phyloP scores from a whole-genome alignment of 805 yeast genomes.

The Kurtzmaniella fragi region DNA sequence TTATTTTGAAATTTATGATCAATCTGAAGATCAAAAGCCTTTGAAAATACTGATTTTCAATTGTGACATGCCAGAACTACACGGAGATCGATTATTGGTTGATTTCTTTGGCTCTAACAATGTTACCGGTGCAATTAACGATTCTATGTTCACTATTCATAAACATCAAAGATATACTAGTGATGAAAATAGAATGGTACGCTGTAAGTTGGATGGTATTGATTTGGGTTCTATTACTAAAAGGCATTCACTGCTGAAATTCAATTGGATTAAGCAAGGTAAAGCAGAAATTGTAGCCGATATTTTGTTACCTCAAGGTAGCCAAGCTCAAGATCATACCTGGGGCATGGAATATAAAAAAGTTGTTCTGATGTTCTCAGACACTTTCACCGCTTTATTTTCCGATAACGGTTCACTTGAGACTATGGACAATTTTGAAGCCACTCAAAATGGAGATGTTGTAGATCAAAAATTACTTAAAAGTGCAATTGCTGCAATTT shows the following conservation, averaged over 20 bases:
- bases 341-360: slow-evolving; percentile 14
- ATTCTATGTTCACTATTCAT: slow-evolving; percentile 71
- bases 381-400: slow-evolving; percentile 22
- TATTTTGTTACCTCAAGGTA: slow-evolving; percentile 57
- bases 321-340: slow-evolving; percentile 9
- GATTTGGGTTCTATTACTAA: slow-evolving; percentile 29
- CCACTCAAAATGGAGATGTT: slow-evolving; percentile 2
- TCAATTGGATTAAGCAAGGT: slow-evolving; percentile 72
- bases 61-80: slow-evolving; percentile 57
- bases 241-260: slow-evolving; percentile 35
- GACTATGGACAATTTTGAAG: slow-evolving; percentile 2
- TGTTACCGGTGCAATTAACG: slow-evolving; percentile 69
- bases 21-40: slow-evolving; percentile 17
- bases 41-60: slow-evolving; percentile 56
- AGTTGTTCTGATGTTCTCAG: slow-evolving; percentile 22
- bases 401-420: background rate
- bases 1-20: slow-evolving; percentile 33
- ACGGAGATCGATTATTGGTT: slow-evolving; percentile 53
- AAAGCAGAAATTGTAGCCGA: slow-evolving; percentile 68
- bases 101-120: slow-evolving; percentile 69
- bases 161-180: slow-evolving; percentile 58
- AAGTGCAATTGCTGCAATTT: slow-evolving; percentile 38
- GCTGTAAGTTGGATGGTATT: slow-evolving; percentile 39
- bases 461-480: slow-evolving; percentile 17
- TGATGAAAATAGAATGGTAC: slow-evolving; percentile 20